phyloP scores from a whole-genome alignment of 352 stramenopile genomes.

The Blastocystis sp. region DNA sequence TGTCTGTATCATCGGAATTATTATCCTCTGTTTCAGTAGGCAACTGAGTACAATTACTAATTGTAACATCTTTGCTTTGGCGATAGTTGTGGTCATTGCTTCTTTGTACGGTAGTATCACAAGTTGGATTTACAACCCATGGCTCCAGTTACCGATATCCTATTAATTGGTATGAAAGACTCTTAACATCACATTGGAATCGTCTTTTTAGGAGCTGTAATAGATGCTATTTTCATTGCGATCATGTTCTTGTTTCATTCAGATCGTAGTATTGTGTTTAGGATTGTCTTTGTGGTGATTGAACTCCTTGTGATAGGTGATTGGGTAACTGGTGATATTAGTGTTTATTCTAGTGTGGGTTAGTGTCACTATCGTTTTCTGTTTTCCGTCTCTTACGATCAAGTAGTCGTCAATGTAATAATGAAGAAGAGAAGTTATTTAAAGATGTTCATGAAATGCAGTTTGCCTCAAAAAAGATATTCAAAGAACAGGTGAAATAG shows the following conservation, averaged over 20 bases:
- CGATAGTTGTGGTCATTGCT: not conserved
- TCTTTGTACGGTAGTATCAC: not conserved
- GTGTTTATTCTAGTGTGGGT: not conserved
- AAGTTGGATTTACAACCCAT: not conserved
- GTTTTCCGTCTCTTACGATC: not conserved
- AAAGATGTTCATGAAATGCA: not conserved
- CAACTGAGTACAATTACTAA: not conserved
- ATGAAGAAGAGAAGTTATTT: too few species aligned
- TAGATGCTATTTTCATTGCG: not conserved
- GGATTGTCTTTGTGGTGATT: not conserved
- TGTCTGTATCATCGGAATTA: not conserved
- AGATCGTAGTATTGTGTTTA: not conserved
- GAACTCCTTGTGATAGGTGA: not conserved
- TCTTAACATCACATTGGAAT: not conserved
- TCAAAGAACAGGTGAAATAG: not conserved
- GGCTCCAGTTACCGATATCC: slow-evolving; percentile 13
- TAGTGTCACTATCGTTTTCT: not conserved
- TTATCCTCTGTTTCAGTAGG: not conserved
- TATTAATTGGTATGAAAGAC: not conserved
- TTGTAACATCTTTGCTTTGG: not conserved
- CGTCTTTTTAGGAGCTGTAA: not conserved
- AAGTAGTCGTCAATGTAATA: not conserved
- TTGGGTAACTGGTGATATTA: not conserved
- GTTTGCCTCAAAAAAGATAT: not conserved
- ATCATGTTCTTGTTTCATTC: not conserved